Base-by-base conservation (phyloP, 805 yeast genomes). In the Yarrowia keelungensis region DNA sequence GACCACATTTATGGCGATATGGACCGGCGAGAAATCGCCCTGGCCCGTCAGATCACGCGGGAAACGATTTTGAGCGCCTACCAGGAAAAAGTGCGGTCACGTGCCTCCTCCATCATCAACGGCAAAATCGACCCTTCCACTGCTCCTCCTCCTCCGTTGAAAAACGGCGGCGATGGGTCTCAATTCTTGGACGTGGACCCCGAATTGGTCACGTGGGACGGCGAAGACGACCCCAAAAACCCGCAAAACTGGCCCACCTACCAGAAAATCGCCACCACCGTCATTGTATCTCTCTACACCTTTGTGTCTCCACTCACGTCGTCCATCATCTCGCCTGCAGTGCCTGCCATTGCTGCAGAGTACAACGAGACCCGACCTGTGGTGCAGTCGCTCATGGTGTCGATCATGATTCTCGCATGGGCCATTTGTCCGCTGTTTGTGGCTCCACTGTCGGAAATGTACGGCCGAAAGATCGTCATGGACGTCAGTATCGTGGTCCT, bases 341-440 rank as follows among this genome's bases (percentile, higher is more conserved):
- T 85, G 71, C 72, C 81, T 0, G 79, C 79, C 8, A 86, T 88
- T 47, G 75, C 85, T 5, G 76, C 70, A 8, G 81, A 80, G 2
- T 83, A 86, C 69, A 76, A 79, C 62, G 82, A 85, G 50, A 76
- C 80, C 3, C 77, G 80, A 50, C 67, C 79, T 0, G 79, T 82
- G 2, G 82, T 87, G 1, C 77, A 82, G 53, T 80, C 88, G 0
- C 77, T 88, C 71, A 84, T 86, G 38, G 87, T 89, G 3, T 84
- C 90, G 0, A 82, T 89, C 43, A 87, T 86, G 80, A 83, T 89
- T n/a, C 80, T 88, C 72, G 91, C 92, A 0, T 82, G 90, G 82
- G 91, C 91, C 0, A 70, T 85, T 22, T 89, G 89, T 12, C 92
- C 92, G 1, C 76, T 89, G 62, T 73, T 89, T 41, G 79, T 87